phyloP scores from a whole-genome alignment of 768 basidiomycete genomes.

The Coprinopsis sp. region DNA sequence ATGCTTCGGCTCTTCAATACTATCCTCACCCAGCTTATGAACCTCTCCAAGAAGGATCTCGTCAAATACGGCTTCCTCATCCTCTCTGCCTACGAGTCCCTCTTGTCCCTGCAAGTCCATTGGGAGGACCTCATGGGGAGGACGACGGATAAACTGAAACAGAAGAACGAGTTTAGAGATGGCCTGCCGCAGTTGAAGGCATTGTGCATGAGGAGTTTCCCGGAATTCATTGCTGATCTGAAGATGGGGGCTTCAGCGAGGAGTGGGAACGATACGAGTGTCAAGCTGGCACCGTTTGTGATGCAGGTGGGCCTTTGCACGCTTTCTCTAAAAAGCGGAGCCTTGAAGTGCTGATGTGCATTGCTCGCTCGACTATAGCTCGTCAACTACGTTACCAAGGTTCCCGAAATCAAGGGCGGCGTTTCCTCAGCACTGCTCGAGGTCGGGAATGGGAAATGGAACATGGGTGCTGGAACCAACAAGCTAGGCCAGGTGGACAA shows the following conservation, averaged over 20 bases:
- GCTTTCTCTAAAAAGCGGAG: no score
- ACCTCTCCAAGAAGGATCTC: slow-evolving; percentile 71
- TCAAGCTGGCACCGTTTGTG: slow-evolving; percentile 60
- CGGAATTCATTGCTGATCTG: slow-evolving; percentile 77
- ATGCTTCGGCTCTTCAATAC: slow-evolving; percentile 61
- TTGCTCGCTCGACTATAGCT: no score
- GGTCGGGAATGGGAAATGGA: slow-evolving; percentile 88
- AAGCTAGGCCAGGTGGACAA: slow-evolving; percentile 41
- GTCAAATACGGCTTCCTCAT: slow-evolving; percentile 79
- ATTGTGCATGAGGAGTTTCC: slow-evolving; percentile 76
- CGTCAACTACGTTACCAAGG: slow-evolving; percentile 59
- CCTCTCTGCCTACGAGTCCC: slow-evolving; percentile 59
- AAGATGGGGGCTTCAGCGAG: slow-evolving; percentile 57
- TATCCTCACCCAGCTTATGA: slow-evolving; percentile 58
- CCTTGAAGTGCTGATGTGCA: neutral
- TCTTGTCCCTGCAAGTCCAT: slow-evolving; percentile 50
- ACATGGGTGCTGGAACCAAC: slow-evolving; percentile 84
- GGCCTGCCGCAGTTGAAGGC: slow-evolving; percentile 58
- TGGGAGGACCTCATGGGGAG: slow-evolving; percentile 65
- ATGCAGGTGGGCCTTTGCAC: slow-evolving; percentile 28
- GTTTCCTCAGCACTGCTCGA: slow-evolving; percentile 61
- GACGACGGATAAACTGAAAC: slow-evolving; percentile 37
- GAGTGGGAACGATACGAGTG: slow-evolving; percentile 47
- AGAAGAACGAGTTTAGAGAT: slow-evolving; percentile 68
- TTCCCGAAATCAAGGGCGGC: slow-evolving; percentile 67